Conservation (phyloP, 2,329 filamentous ascomycete species). For the Akanthomyces dipterigenus region DNA sequence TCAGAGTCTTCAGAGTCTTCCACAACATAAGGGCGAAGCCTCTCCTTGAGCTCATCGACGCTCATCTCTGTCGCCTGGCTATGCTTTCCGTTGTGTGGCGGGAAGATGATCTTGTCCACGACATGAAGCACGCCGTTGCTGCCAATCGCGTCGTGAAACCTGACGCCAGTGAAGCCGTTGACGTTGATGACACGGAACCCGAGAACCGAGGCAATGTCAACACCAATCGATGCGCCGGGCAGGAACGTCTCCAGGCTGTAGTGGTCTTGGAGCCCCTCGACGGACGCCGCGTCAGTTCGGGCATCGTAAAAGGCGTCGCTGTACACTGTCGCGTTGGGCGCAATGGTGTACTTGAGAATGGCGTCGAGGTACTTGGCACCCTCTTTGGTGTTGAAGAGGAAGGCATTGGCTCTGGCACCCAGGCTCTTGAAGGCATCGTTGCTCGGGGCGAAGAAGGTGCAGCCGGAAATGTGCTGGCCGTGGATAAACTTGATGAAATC, state of each 20-base stretch:
- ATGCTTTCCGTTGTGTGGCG: slow-evolving; percentile 47
- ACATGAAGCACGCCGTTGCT: slow-evolving; percentile 80
- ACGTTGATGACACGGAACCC: slow-evolving; percentile 65
- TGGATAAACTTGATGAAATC: slow-evolving; percentile 58
- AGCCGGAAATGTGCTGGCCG: slow-evolving; percentile 48
- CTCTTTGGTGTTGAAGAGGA: slow-evolving; percentile 70
- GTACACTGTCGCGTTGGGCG: slow-evolving; percentile 69
- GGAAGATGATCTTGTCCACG: slow-evolving; percentile 65
- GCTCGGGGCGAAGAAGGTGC: slow-evolving; percentile 73
- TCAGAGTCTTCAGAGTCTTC: background rate
- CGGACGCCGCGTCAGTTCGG: slow-evolving; percentile 21
- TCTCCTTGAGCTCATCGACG: slow-evolving; percentile 17
- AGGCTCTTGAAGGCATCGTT: slow-evolving; percentile 77
- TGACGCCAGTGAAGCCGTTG: slow-evolving; percentile 64
- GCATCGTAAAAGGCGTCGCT: slow-evolving; percentile 69
- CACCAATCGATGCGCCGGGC: slow-evolving; percentile 54
- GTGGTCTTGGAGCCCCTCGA: slow-evolving; percentile 36
- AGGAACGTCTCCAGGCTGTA: slow-evolving; percentile 71
- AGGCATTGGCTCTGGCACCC: slow-evolving; percentile 67
- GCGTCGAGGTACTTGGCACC: slow-evolving; percentile 72
- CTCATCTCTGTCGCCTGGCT: slow-evolving; percentile 10
- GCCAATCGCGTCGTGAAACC: slow-evolving; percentile 62
- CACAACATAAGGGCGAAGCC: slow-evolving; percentile 17
- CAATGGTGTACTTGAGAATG: slow-evolving; percentile 72
- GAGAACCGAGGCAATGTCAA: slow-evolving; percentile 65